Base-by-base conservation (phyloP, 257 asterid genomes). In the Echium plantagineum region DNA sequence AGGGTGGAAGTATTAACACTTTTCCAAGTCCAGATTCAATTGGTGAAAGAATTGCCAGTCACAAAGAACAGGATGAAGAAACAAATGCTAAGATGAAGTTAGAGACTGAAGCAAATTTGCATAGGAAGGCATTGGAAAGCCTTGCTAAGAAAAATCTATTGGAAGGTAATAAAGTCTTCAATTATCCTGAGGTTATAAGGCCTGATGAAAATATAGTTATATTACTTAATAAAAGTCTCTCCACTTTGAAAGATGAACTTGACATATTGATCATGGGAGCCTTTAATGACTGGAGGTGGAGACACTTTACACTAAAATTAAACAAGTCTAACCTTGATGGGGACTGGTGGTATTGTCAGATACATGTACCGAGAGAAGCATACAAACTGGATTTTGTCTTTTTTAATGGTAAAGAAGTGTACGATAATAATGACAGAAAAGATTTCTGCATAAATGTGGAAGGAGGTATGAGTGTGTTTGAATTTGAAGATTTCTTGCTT, bases 261-360 rank as follows among this genome's bases (percentile, higher is more conserved):
- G 81, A 80, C 57, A 74, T 93, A 56, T 7, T 81, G 62, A 84
- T 93, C 71, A 89, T 81, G 94, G 99, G 99, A 66, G 97, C 83
- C 59, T 93, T 80, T 66, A 93, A 93, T 66, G 88, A 75, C 74
- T 93, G 95, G 97, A 76, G 75, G 67, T 93, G 96, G 96, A 86
- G 76, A 75, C 83, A 91, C 52, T 93, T 93, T 72, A 72, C 85
- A 42, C 49, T 65, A 58, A 85, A 82, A 58, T 74, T 93, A 85
- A 81, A 71, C 65, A 81, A 83, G 85, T 72, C 78, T 77, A 61
- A 73, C 68, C 80, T 93, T 19, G 75, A 58, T 61, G 94, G 96
- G 64, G 99, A 89, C 74, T 93, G 96, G 99, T 93, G 97, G 96
- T 77, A 83, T 69, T 89, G 97, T 81, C 79, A 57, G 73, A 47